A percentile compares a stretch with the other conserved stretches of the same genome.
Evolutionary conservation across 2,329 filamentous ascomycete genomes (phyloP).

Genomic region (Ilyonectria sp.): DNA sequence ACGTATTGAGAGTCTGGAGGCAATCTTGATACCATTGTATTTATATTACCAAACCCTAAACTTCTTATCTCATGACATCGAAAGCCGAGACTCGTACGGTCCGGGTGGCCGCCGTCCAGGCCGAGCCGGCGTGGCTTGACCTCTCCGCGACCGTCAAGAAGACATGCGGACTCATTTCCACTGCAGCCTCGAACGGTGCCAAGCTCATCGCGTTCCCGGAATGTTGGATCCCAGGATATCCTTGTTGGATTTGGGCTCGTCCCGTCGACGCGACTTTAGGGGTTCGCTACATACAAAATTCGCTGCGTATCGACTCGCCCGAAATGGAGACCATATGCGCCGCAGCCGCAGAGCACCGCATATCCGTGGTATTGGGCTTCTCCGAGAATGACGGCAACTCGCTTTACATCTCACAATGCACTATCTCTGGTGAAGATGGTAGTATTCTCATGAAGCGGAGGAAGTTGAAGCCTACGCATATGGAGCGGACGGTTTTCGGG

Average conservation of each 20-base stretch:
- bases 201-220: conserved; percentile 69
- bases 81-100: background rate
- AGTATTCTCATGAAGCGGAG: conserved; percentile 57
- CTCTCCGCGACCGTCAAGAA: conserved; percentile 38
- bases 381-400: conserved; percentile 53
- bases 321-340: conserved; percentile 56
- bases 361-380: conserved; percentile 60
- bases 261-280: background rate
- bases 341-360: conserved; percentile 51
- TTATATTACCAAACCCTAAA: background rate
- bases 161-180: conserved; percentile 26
- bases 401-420: conserved; percentile 60
- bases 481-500: conserved; percentile 65
- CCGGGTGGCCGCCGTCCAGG: conserved; percentile 39
- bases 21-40: background rate
- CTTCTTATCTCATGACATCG: background rate
- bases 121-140: conserved; percentile 42
- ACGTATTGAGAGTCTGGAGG: background rate
- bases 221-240: conserved; percentile 64
- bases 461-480: conserved; percentile 68
- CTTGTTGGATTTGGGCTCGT: background rate
- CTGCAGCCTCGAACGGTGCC: conserved; percentile 58
- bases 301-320: conserved; percentile 50
- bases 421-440: conserved; percentile 58
- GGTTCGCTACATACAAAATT: background rate